Evolutionary conservation across 1,139 yeast species (phyloP), one percentile per base, ranked within the genome.

Genomic region (Petasospora fabianii): DNA sequence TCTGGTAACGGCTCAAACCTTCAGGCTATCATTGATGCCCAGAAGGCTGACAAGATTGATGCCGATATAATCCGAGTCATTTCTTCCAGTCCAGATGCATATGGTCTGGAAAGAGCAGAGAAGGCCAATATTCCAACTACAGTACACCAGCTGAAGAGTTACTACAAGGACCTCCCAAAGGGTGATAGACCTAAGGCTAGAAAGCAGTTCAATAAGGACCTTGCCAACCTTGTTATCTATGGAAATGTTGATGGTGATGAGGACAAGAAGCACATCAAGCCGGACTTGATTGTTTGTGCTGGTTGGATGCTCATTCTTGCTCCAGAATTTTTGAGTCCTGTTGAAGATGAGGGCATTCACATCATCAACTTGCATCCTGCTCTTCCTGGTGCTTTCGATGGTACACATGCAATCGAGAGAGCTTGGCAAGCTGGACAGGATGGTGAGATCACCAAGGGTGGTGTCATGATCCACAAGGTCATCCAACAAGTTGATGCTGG

Each of bases 241-340:
- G 80, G 79, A 4, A 55, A 60, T 32, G 59, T 61, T 27, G 64
- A 62, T 14, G 73, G 66, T 13, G 56, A 54, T 27, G 51, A 44
- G 38, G 52, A 45, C 34, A 47, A 46, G 32, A 49, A 43, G 13
- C 69, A 74, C 43, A 62, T 60, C 30, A 67, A 68, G 51, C 97
- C 98, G 3, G 84, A 84, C 50, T 69, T 92, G 49, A 80, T 92
- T 34, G 97, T 92, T 7, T 92, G 98, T 65, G 98, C 98, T 8
- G 98, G 98, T 3, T 92, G 98, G 97, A 83, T 92, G 92, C 74
- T 92, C 42, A 92, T 92, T 44, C 70, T 92, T 48, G 84, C 96
- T 2, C 81, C 88, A 3, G 69, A 76, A 14, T 87, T 86, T 46
- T 68, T 92, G 48, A 66, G 69, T 34, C 90, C 92, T 3, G 64